phyloP scores from a whole-genome alignment of 2,329 filamentous ascomycete genomes.

The Diaporthe vexans region DNA sequence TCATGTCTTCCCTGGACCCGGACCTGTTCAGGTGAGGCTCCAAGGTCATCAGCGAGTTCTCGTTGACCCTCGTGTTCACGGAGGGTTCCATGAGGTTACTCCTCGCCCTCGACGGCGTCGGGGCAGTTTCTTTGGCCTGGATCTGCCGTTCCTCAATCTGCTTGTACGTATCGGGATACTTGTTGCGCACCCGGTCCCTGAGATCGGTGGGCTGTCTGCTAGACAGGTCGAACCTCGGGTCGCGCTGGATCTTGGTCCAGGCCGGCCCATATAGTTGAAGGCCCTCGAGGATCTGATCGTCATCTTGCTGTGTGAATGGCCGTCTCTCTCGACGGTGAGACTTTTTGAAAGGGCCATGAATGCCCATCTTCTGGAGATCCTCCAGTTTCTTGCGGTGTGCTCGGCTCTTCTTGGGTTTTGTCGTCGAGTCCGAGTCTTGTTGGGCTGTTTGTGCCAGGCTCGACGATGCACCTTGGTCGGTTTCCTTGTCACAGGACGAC shows the following conservation, averaged over 20 bases:
- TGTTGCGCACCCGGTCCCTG: slow-evolving; percentile 74
- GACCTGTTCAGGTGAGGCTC: slow-evolving; percentile 57
- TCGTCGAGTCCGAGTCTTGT: slow-evolving; percentile 50
- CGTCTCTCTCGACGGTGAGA: slow-evolving; percentile 71
- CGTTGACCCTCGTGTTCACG: slow-evolving; percentile 61
- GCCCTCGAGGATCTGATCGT: slow-evolving; percentile 72
- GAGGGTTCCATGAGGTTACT: slow-evolving; percentile 65
- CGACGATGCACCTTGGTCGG: slow-evolving; percentile 26
- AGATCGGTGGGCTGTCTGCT: slow-evolving; percentile 74
- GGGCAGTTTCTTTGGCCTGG: slow-evolving; percentile 56
- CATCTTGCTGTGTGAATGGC: slow-evolving; percentile 74
- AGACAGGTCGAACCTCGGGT: slow-evolving; percentile 69
- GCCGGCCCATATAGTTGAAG: slow-evolving; percentile 72
- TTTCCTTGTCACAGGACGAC: slow-evolving; percentile 30
- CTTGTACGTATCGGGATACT: slow-evolving; percentile 71
- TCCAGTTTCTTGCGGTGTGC: slow-evolving; percentile 60
- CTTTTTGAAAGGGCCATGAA: slow-evolving; percentile 73
- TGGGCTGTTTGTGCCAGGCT: slow-evolving; percentile 39
- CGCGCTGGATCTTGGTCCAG: slow-evolving; percentile 76
- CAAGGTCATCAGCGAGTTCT: slow-evolving; percentile 58
- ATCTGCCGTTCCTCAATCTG: slow-evolving; percentile 69
- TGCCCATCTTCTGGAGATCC: slow-evolving; percentile 66
- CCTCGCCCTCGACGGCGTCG: slow-evolving; percentile 26
- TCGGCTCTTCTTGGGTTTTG: slow-evolving; percentile 56
- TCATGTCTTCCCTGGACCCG: slow-evolving; percentile 62